phyloP scores from a whole-genome alignment of 78 protist genomes.

The Corallochytrium limacisporum region DNA sequence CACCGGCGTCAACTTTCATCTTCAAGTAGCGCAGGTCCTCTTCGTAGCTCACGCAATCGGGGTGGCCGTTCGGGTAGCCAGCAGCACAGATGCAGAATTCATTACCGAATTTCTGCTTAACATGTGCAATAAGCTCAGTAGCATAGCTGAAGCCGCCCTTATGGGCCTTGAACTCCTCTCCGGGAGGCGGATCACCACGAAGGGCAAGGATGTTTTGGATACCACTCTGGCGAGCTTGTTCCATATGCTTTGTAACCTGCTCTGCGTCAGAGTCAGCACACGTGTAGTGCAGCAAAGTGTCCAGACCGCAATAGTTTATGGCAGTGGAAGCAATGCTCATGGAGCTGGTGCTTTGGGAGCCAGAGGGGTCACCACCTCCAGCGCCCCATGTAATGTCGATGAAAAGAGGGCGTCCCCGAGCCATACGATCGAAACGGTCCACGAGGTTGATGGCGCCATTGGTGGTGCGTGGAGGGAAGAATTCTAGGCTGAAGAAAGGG shows the following conservation, averaged over 20 bases:
- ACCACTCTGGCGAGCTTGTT: no score
- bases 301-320: not conserved
- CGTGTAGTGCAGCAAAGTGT: not conserved
- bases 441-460: conserved; percentile 38
- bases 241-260: no score
- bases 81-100: conserved; percentile 79
- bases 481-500: conserved; percentile 53
- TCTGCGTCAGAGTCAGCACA: no score
- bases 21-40: conserved; percentile 48
- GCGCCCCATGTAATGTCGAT: conserved; percentile 32
- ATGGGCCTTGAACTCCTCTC: conserved; percentile 53
- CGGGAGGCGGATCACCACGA: conserved; percentile 83
- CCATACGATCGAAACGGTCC: conserved; percentile 29
- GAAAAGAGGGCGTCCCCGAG: not conserved
- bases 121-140: conserved; percentile 65
- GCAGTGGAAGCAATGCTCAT: not conserved
- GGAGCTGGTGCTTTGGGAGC: not conserved
- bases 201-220: conserved; percentile 77
- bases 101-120: conserved; percentile 72
- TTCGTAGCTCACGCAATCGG: conserved; percentile 33
- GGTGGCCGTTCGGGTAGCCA: conserved; percentile 83
- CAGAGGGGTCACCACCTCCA: not conserved
- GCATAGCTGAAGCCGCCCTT: conserved; percentile 72
- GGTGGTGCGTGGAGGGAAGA: conserved; percentile 69
- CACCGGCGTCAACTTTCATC: conserved; percentile 88